phyloP scores from a whole-genome alignment of 768 basidiomycete species.

The Termitomyces eurrhizus region DNA sequence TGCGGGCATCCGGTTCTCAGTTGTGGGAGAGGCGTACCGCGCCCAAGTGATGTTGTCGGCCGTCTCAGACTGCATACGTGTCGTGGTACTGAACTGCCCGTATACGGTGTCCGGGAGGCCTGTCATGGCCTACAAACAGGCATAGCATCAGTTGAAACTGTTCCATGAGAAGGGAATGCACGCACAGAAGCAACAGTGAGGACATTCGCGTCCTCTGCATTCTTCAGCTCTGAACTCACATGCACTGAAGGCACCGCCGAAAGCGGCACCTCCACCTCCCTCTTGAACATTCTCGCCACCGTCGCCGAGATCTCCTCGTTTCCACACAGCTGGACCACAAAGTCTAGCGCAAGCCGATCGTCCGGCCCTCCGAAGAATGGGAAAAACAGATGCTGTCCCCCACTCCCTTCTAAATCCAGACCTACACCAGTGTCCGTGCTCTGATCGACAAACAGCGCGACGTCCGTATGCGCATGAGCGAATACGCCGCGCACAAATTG shows the following conservation, averaged over 20 bases:
- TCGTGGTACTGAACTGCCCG: constrained; percentile 57
- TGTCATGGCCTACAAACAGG: constrained; percentile 23
- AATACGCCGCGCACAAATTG: constrained; percentile 85
- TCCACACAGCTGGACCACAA: constrained; percentile 80
- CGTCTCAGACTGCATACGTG: constrained; percentile 71
- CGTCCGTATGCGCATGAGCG: constrained; percentile 63
- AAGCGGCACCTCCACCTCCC: constrained; percentile 26
- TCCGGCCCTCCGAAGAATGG: constrained; percentile 96
- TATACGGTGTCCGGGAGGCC: constrained; percentile 70
- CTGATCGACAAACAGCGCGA: constrained; percentile 81
- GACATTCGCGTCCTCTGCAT: constrained; percentile 31
- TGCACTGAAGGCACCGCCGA: constrained; percentile 24
- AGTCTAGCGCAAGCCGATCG: constrained; percentile 80
- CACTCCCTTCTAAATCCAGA: constrained; percentile 17
- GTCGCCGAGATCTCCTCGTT: constrained; percentile 69
- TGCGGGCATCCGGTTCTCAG: constrained; percentile 22
- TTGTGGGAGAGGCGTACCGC: constrained; percentile 41
- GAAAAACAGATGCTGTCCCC: constrained; percentile 66
- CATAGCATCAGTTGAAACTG: not conserved
- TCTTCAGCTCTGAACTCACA: constrained; percentile 20
- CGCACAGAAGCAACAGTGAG: constrained; percentile 49
- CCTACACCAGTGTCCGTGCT: constrained; percentile 24
- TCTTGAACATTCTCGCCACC: constrained; percentile 61
- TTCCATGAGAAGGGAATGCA: constrained; percentile 10
- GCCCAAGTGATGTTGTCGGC: constrained; percentile 81